phyloP scores from a whole-genome alignment of 73 alveolate species.

The Uronychia binucleata region DNA sequence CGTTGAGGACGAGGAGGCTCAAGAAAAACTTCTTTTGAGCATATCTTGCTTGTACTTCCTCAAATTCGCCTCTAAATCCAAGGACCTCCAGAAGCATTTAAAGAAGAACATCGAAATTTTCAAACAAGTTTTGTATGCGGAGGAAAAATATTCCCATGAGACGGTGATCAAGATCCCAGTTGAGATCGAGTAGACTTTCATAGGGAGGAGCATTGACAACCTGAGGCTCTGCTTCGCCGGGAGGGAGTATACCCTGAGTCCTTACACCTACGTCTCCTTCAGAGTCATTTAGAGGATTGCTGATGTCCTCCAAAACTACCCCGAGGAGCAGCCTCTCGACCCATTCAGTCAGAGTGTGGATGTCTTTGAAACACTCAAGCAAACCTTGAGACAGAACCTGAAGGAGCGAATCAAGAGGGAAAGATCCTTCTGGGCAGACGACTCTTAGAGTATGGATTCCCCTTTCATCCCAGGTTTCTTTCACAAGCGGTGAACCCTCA shows the following conservation, averaged over 20 bases:
- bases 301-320: conserved; percentile 60
- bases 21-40: conserved; percentile 70
- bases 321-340: conserved; percentile 34
- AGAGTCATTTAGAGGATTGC: conserved; percentile 78
- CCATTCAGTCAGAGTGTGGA: conserved; percentile 20
- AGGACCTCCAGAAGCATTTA: conserved; percentile 53
- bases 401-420: conserved; percentile 28
- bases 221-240: conserved; percentile 48
- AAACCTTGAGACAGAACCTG: background rate
- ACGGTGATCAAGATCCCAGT: conserved; percentile 48
- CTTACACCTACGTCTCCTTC: conserved; percentile 69
- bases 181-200: conserved; percentile 74
- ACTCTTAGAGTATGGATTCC: no score
- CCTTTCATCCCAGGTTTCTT: no score
- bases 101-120: conserved; percentile 47
- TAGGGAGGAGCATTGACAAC: conserved; percentile 67
- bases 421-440: conserved; percentile 46
- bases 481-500: no score
- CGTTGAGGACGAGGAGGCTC: conserved; percentile 68
- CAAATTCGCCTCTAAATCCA: conserved; percentile 50
- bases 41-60: conserved; percentile 68
- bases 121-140: conserved; percentile 64
- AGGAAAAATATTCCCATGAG: conserved; percentile 53
- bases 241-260: conserved; percentile 55
- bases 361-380: conserved; percentile 26